phyloP scores from a whole-genome alignment of 192 early-diverging fungal species.

The Rhizoclosmatium sp. region DNA sequence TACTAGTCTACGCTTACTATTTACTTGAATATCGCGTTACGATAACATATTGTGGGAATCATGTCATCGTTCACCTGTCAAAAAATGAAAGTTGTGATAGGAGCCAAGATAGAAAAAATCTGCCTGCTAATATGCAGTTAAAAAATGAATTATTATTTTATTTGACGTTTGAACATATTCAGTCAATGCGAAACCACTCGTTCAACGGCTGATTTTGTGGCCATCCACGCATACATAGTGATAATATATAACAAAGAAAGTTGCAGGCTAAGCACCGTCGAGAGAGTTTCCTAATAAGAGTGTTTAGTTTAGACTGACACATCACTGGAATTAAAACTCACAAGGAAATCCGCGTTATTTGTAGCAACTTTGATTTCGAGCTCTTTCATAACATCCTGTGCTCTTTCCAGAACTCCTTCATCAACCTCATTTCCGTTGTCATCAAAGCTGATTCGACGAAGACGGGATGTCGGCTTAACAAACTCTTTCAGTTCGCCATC shows the following conservation, averaged over 20 bases:
- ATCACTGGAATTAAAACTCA: background rate
- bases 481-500: background rate
- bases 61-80: no score
- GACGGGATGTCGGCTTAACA: background rate
- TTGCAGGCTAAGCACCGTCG: slow-evolving; percentile 1
- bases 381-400: background rate
- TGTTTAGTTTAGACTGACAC: background rate
- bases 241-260: slow-evolving; percentile 1
- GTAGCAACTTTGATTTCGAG: background rate
- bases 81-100: no score
- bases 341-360: background rate
- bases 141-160: no score
- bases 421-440: background rate
- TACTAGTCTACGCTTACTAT: no score
- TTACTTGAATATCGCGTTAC: no score
- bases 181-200: no score
- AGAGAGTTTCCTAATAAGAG: slow-evolving; percentile 1
- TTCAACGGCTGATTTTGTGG: background rate
- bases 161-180: no score
- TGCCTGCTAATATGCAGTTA: no score
- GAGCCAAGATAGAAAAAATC: no score
- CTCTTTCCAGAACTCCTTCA: background rate
- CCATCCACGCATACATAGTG: background rate
- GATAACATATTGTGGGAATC: no score
- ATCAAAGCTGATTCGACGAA: slow-evolving; percentile 10